Evolutionary conservation across 2,329 filamentous ascomycete genomes (phyloP), one percentile per base, ranked within the genome.

Genomic region (Leptosphaerulina australis): DNA sequence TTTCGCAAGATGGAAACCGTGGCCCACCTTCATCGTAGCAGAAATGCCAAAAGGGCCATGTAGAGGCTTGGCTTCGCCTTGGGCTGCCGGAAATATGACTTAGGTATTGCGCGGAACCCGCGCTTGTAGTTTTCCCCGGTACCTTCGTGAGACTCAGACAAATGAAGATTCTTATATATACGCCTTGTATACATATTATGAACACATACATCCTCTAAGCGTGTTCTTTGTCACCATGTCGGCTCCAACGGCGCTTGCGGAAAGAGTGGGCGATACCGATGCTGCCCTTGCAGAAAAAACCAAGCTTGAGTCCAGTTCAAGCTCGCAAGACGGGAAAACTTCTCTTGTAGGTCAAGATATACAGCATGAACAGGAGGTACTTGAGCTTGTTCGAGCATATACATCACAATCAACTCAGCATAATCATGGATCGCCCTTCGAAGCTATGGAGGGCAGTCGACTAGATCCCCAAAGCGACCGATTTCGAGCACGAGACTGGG

Each of bases 401-500:
- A 76, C 74, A 6, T 60, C 64, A 24, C 59, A 68, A 18, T 75
- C 73, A 5, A 66, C 60, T 9, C 74, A 65, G 44, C 61, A 71
- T 2, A 60, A 72, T 18, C 62, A 67, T 20, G 58, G 57, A 46
- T 69, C 68, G 11, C 66, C 66, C 0, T 70, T 69, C 20, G 53
- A 54, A 50, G 69, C 74, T 24, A 63, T 69, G 31, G 49, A 68
- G 44, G 71, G 67, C 47, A 74, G 74, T 1, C 63, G 62, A 8
- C 60, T 79, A 20, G 74, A 79, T 50, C 77, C 77, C 0, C 62
- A 69, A 14, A 75, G 71, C 22, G 55, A 68, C 3, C 70, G 74
- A 35, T 79, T 79, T 66, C 69, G 63, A 35, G 71, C 75, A 4
- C 63, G 72, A 36, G 61, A 68, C 44, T 79, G 76, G 76, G 74